Percentiles rank a stretch among this genome's conserved stretches.
Evolutionary conservation across 139 green algal genomes (phyloP).

Genomic region (Tetradesmus lagerheimii): DNA sequence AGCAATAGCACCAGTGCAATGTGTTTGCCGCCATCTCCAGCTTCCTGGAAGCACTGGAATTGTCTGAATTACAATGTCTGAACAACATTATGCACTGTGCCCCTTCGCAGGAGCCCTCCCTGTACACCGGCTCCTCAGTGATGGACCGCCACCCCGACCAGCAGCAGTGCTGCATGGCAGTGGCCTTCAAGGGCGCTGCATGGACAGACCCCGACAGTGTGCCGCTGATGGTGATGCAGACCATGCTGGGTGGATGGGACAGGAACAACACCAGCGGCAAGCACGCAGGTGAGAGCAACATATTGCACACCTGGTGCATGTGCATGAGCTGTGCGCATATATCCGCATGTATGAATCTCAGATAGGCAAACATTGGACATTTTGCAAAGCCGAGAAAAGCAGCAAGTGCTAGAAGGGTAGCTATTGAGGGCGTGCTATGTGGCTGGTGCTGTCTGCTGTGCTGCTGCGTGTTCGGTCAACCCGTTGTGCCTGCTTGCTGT

Average conservation of each 20-base stretch:
- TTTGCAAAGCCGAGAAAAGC: too few relatives aligned
- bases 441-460: too few relatives aligned
- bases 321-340: neutral
- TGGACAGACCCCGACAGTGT: conserved; percentile 97
- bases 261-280: conserved; percentile 38
- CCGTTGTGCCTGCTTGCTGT: too few relatives aligned
- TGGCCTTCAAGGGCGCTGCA: conserved; percentile 95
- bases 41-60: too few relatives aligned
- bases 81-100: neutral
- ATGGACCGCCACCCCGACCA: conserved; percentile 94
- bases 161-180: conserved; percentile 80
- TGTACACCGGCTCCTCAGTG: conserved; percentile 97
- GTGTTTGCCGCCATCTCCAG: too few relatives aligned
- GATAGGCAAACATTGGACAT: too few relatives aligned
- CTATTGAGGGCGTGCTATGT: too few relatives aligned
- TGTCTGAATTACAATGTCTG: too few relatives aligned
- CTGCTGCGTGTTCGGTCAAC: too few relatives aligned
- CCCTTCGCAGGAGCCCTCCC: conserved; percentile 77
- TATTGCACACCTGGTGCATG: neutral
- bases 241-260: conserved; percentile 45
- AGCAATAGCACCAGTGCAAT: too few relatives aligned
- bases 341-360: too few relatives aligned
- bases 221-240: conserved; percentile 97
- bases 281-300: conserved; percentile 12
- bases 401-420: too few relatives aligned